phyloP scores from a whole-genome alignment of 1,284 basidiomycete genomes.

The Papiliotrema laurentii region DNA sequence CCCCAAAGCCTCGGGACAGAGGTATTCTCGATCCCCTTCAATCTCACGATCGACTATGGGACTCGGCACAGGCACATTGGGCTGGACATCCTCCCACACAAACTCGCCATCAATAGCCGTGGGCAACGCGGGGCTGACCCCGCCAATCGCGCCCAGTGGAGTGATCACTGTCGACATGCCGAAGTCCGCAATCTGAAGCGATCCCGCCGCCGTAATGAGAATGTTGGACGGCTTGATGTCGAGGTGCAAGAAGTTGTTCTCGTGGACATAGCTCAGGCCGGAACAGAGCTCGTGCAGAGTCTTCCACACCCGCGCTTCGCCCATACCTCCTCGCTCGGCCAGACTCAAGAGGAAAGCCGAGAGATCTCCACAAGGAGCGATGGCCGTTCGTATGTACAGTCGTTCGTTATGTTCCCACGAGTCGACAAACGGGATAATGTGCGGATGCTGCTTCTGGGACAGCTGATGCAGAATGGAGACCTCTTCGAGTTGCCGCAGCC shows the following conservation, averaged over 20 bases:
- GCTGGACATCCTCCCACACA: conserved; percentile 28
- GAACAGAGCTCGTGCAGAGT: conserved; percentile 73
- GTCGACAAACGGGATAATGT: conserved; percentile 81
- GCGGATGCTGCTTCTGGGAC: conserved; percentile 57
- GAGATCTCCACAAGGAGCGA: conserved; percentile 88
- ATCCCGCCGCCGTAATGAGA: conserved; percentile 79
- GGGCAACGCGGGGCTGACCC: conserved; percentile 52
- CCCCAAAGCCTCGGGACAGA: conserved; percentile 88
- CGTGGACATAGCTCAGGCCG: conserved; percentile 84
- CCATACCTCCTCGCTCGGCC: conserved; percentile 73
- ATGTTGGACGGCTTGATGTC: conserved; percentile 97
- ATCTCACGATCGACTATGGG: conserved; percentile 50
- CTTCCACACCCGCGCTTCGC: conserved; percentile 96
- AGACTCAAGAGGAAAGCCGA: conserved; percentile 83
- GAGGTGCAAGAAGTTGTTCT: conserved; percentile 80
- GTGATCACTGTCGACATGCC: conserved; percentile 64
- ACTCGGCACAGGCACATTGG: conserved; percentile 16
- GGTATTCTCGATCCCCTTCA: conserved; percentile 94
- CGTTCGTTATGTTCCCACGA: conserved; percentile 92
- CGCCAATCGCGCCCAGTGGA: conserved; percentile 41
- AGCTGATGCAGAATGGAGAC: conserved; percentile 83
- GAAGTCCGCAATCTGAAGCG: conserved; percentile 95
- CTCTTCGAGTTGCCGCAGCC: conserved; percentile 84
- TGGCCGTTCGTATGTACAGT: conserved; percentile 85
- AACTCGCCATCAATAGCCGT: conserved; percentile 25